Conservation (phyloP, 495 filamentous ascomycete species). For the Daldinia vernicosa region DNA sequence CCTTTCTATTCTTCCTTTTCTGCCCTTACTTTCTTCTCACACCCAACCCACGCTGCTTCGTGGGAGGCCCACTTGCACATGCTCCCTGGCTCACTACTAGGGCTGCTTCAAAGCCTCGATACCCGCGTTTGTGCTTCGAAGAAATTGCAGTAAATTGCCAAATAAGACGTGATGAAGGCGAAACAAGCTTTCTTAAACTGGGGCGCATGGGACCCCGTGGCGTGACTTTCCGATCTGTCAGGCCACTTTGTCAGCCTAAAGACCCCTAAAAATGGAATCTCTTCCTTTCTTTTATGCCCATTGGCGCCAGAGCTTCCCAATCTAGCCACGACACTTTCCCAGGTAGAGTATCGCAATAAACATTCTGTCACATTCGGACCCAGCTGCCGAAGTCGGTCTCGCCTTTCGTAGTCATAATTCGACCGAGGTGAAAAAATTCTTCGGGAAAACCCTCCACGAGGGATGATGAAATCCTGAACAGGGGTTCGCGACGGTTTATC, state of each 20-base stretch:
- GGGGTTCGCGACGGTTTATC: conserved; percentile 34
- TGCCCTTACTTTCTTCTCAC: conserved; percentile 2
- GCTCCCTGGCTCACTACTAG: conserved; percentile 19
- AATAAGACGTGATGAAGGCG: conserved; percentile 29
- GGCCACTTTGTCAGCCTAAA: conserved; percentile 45
- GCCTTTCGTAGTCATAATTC: conserved; percentile 32
- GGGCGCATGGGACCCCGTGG: conserved; percentile 33
- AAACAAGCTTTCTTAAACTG: conserved; percentile 43
- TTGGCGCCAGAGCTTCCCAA: conserved; percentile 43
- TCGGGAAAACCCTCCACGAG: conserved; percentile 44
- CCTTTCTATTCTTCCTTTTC: conserved; percentile 3
- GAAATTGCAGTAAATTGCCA: conserved; percentile 36
- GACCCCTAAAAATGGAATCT: conserved; percentile 41
- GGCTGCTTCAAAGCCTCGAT: conserved; percentile 31
- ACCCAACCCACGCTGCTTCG: conserved; percentile 35
- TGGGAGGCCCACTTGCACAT: conserved; percentile 40
- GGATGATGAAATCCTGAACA: conserved; percentile 36
- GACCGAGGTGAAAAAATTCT: conserved; percentile 39
- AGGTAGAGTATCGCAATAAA: conserved; percentile 38
- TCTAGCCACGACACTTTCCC: conserved; percentile 31
- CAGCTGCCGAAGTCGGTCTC: conserved; percentile 36
- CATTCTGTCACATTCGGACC: conserved; percentile 37
- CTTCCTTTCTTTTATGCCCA: conserved; percentile 31
- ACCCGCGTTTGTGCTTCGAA: conserved; percentile 27
- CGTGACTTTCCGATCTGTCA: conserved; percentile 42